phyloP scores from a whole-genome alignment of 140 eudicot species.

The Flaveria floridana region DNA sequence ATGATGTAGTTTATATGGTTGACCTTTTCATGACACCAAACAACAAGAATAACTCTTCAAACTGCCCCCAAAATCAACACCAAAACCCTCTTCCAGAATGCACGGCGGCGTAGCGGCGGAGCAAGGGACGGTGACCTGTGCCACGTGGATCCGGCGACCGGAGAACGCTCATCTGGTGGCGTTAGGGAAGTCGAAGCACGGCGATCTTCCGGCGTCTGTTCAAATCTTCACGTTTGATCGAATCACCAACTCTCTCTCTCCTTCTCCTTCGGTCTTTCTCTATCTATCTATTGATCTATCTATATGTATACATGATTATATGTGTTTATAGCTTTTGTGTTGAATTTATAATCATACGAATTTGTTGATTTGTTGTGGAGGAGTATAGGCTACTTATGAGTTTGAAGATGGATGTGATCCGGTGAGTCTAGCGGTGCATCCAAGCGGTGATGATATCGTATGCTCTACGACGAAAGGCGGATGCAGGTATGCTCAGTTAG shows the following conservation, averaged over 20 bases:
- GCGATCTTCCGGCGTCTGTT: conserved; percentile 54
- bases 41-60: conserved; percentile 7
- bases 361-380: conserved; percentile 14
- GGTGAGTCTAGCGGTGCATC: conserved; percentile 74
- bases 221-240: conserved; percentile 72
- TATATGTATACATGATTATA: neutral
- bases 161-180: conserved; percentile 76
- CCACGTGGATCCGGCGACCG: conserved; percentile 83
- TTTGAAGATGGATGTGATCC: conserved; percentile 74
- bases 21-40: conserved; percentile 24
- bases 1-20: conserved; percentile 24
- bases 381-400: conserved; percentile 52
- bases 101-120: conserved; percentile 49
- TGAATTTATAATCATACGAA: neutral
- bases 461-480: conserved; percentile 61
- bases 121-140: conserved; percentile 64
- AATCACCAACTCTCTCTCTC: conserved; percentile 56
- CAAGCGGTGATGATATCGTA: conserved; percentile 78
- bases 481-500: conserved; percentile 57
- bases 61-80: conserved; percentile 23
- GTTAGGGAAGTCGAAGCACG: conserved; percentile 50
- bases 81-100: conserved; percentile 37
- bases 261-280: conserved; percentile 60
- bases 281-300: neutral
- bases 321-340: neutral